Conservation (phyloP, 1,284 basidiomycete species). For the Thelephora terrestris region DNA sequence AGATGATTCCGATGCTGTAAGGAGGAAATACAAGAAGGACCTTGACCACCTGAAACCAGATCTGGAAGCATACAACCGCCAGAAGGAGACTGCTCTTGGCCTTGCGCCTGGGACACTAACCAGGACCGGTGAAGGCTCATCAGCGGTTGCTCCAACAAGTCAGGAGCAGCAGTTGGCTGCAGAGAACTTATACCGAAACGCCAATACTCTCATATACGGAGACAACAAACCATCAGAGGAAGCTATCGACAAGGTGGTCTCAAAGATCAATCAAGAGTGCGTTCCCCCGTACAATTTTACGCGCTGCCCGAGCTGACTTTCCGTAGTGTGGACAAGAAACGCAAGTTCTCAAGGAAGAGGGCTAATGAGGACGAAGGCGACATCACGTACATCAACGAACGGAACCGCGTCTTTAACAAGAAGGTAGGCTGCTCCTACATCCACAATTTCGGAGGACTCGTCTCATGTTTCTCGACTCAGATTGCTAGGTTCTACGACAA, state of each 20-base stretch:
- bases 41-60: slow-evolving; percentile 83
- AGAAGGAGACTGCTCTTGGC: slow-evolving; percentile 79
- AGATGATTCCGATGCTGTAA: slow-evolving; percentile 88
- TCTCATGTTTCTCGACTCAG: slow-evolving; percentile 26
- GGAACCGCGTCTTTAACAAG: slow-evolving; percentile 98
- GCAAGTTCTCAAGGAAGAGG: slow-evolving; percentile 81
- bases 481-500: slow-evolving; percentile 97
- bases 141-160: slow-evolving; percentile 40
- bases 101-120: slow-evolving; percentile 51
- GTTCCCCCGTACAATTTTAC: slow-evolving; percentile 25
- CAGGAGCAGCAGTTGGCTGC: slow-evolving; percentile 59
- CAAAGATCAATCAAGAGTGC: slow-evolving; percentile 90
- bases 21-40: slow-evolving; percentile 86
- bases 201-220: slow-evolving; percentile 85
- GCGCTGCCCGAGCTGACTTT: neutral
- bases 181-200: slow-evolving; percentile 81
- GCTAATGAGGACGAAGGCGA: slow-evolving; percentile 88
- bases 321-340: slow-evolving; percentile 73
- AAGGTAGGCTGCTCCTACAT: slow-evolving; percentile 48
- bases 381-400: slow-evolving; percentile 98
- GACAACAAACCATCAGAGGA: slow-evolving; percentile 93
- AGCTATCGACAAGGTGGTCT: slow-evolving; percentile 86
- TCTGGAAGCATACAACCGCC: slow-evolving; percentile 72
- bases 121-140: neutral
- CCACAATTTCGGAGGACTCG: neutral